phyloP scores from a whole-genome alignment of 257 asterid species.

The Ilex aquifolium region DNA sequence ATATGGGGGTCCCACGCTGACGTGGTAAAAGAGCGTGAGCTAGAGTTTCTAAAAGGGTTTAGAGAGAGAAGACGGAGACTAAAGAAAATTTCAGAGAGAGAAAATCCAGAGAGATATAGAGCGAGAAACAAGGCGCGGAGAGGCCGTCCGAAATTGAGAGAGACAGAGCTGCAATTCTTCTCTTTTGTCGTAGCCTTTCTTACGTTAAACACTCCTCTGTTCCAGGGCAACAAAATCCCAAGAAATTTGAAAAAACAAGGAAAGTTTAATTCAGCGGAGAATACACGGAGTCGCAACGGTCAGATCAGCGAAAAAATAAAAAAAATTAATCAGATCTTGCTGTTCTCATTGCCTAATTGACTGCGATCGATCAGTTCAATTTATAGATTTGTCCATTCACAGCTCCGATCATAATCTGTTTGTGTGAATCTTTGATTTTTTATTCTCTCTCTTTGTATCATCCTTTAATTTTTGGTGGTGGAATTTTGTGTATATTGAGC shows the following conservation, averaged over 20 bases:
- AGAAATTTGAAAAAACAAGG: constrained; percentile 7
- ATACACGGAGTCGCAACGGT: background rate
- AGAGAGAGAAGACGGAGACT: constrained; percentile 6
- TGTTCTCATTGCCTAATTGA: constrained; percentile 28
- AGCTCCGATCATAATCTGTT: constrained; percentile 19
- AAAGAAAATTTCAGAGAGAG: constrained; percentile 26
- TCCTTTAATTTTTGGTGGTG: background rate
- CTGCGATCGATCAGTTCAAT: constrained; percentile 37
- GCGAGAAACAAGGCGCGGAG: constrained; percentile 99
- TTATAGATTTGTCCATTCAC: background rate
- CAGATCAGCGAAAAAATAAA: background rate
- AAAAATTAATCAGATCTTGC: constrained; percentile 47
- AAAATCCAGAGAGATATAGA: constrained; percentile 29
- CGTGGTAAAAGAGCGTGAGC: constrained; percentile 38
- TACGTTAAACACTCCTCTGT: constrained; percentile 24
- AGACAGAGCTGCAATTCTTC: constrained; percentile 29
- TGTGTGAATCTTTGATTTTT: background rate
- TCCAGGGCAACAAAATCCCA: constrained; percentile 37
- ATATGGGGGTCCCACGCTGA: constrained; percentile 48
- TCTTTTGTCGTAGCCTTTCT: constrained; percentile 21
- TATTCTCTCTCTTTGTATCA: background rate
- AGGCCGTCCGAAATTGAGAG: constrained; percentile 57
- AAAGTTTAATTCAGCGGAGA: too few relatives aligned
- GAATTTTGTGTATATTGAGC: constrained; percentile 26
- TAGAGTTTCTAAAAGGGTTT: constrained; percentile 30